A percentile compares a stretch with the other conserved stretches of the same genome.
Conservation (phyloP, 2,329 filamentous ascomycete genomes). For the Elsinoe batatas region DNA sequence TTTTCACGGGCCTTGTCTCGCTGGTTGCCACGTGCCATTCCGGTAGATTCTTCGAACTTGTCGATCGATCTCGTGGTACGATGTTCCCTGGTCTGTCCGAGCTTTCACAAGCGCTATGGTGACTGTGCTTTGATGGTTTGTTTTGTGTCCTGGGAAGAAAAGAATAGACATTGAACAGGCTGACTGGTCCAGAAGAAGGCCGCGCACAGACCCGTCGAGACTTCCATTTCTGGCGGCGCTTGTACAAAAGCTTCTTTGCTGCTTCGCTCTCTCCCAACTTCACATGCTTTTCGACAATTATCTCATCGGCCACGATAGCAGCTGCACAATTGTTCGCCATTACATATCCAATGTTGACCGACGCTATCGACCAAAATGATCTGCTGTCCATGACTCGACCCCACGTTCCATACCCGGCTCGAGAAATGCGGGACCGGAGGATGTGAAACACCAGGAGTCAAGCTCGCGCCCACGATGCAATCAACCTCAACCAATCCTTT, state of each 20-base stretch:
- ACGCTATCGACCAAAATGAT: neutral
- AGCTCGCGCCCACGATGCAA: constrained; percentile 13
- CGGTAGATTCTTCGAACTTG: neutral
- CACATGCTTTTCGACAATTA: neutral
- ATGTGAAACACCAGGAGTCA: constrained; percentile 13
- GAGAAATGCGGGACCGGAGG: neutral
- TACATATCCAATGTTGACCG: neutral
- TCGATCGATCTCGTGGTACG: neutral
- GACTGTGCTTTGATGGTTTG: neutral
- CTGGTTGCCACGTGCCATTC: constrained; percentile 92
- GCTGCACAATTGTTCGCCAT: neutral
- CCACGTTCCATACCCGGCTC: neutral
- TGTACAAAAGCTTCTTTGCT: neutral
- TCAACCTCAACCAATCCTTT: constrained; percentile 12
- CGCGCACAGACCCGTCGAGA: neutral
- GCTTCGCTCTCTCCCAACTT: neutral
- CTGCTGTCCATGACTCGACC: neutral
- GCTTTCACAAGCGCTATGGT: neutral
- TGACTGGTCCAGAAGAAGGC: neutral
- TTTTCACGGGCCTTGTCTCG: constrained; percentile 87
- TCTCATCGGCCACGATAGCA: neutral
- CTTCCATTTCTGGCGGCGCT: constrained; percentile 7
- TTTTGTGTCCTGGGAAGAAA: neutral
- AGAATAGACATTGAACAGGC: neutral
- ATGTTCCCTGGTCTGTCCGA: neutral